Percentiles rank a stretch among this genome's conserved stretches.
phyloP scores from a whole-genome alignment of 2,329 filamentous ascomycete genomes.

The Ophiostoma sp. region DNA sequence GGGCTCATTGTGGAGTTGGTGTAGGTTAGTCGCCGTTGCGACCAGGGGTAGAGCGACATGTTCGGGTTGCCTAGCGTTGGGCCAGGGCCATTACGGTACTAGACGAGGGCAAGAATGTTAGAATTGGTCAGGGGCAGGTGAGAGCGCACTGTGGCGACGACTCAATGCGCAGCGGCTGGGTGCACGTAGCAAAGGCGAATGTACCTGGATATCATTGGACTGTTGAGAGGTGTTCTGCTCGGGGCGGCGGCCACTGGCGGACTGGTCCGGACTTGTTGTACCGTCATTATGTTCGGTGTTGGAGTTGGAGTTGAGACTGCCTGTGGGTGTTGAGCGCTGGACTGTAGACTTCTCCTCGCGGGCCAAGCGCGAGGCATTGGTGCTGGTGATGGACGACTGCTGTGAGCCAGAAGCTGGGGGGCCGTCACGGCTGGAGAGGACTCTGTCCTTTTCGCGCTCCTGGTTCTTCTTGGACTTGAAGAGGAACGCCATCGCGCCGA shows the following conservation, averaged over 20 bases:
- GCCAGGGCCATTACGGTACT: conserved; percentile 54
- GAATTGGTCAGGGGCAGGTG: neutral
- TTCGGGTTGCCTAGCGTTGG: conserved; percentile 53
- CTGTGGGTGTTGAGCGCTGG: conserved; percentile 66
- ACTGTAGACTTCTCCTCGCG: conserved; percentile 51
- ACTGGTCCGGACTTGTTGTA: conserved; percentile 58
- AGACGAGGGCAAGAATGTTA: conserved; percentile 3
- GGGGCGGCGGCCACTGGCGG: conserved; percentile 51
- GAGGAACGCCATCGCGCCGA: conserved; percentile 65
- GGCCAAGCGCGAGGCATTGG: conserved; percentile 41
- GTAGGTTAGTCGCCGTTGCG: conserved; percentile 80
- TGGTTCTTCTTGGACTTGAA: conserved; percentile 75
- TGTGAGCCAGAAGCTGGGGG: conserved; percentile 39
- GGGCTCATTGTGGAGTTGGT: conserved; percentile 75
- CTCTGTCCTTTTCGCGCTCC: conserved; percentile 56
- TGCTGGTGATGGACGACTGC: conserved; percentile 44
- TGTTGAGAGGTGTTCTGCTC: conserved; percentile 49
- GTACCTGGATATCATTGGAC: conserved; percentile 27
- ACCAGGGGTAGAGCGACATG: conserved; percentile 90
- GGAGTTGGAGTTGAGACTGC: conserved; percentile 68
- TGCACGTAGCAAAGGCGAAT: neutral
- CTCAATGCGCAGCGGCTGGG: neutral
- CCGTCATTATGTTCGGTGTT: conserved; percentile 52
- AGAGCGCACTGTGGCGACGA: neutral
- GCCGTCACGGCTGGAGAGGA: conserved; percentile 51